Evolutionary conservation across 2,329 filamentous ascomycete genomes (phyloP).

Genomic region (Tolypocladium album): DNA sequence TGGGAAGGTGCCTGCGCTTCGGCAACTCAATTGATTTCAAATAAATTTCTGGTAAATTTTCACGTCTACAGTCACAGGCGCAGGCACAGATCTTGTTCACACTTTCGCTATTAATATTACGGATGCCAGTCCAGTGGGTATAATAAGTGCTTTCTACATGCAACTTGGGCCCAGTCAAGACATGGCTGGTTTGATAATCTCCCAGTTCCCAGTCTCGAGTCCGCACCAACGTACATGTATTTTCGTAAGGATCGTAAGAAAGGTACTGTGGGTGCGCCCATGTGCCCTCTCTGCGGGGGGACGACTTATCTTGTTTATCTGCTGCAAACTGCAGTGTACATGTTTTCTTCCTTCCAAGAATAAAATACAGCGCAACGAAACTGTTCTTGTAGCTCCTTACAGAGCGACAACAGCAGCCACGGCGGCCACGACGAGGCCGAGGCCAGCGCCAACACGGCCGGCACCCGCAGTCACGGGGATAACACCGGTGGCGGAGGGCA

Average conservation of each 20-base stretch:
- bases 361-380: constrained; percentile 1
- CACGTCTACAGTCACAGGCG: neutral
- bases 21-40: too few relatives aligned
- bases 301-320: constrained; percentile 6
- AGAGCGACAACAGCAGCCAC: constrained; percentile 34
- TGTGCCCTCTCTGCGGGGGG: neutral
- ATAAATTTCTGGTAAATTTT: too few relatives aligned
- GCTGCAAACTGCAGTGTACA: neutral
- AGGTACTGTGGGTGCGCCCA: constrained; percentile 19
- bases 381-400: constrained; percentile 20
- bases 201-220: constrained; percentile 7
- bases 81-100: constrained; percentile 9
- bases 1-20: too few relatives aligned
- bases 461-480: constrained; percentile 28
- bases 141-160: constrained; percentile 16
- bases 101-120: constrained; percentile 20
- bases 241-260: constrained; percentile 50
- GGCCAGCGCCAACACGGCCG: constrained; percentile 28
- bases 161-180: constrained; percentile 14
- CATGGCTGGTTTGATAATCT: constrained; percentile 5
- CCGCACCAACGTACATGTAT: constrained; percentile 17
- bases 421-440: constrained; percentile 34
- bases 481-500: constrained; percentile 21
- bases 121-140: constrained; percentile 20
- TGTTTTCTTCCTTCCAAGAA: neutral